Evolutionary conservation across 768 basidiomycete species (phyloP), one percentile per base, ranked within the genome.

Genomic region (Trichaptum fuscoviolaceum): DNA sequence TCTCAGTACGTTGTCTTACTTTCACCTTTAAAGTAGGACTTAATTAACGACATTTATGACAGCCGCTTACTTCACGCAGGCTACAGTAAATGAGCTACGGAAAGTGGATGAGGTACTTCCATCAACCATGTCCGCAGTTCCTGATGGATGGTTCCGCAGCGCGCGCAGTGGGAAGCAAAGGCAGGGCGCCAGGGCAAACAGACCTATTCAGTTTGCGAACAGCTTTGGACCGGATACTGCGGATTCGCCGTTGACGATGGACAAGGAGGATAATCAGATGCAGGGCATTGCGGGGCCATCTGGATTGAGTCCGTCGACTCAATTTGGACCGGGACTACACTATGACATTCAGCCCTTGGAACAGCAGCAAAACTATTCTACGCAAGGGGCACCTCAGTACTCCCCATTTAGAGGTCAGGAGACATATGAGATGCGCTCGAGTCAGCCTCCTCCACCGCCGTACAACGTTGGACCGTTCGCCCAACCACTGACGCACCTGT

Each of bases 61-160:
- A 93, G 92, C 92, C 67, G 91, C 92, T 61, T 93, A 93, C 80
- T 93, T 92, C 75, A 92, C 89, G 70, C 91, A 91, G 72, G 86
- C 86, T 71, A 89, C 84, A 65, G 78, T 93, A 67, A 88, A 91
- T 73, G 81, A 82, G 65, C 84, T 93, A 57, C 81, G 83, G 69
- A 92, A 89, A 42, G 85, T 93, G 63, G 90, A 92, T 74, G 83
- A 81, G 63, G 84, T 93, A 71, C 85, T 80, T 26, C 85, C 84
- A n/a, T n/a, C n/a, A 63, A 81, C 92, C 67, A 86, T 87, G 57
- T 85, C 89, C 74, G 77, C 87, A 23, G 88, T 92, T 20, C 92
- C 91, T 57, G 88, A 90, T 35, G 90, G 89, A 20, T 87, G 87
- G 82, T 93, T 92, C 77, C 84, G 84, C 72, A 91, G 89, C 75